Evolutionary conservation across 2,329 filamentous ascomycete species (phyloP).

Genomic region (Tolypocladium sp.): DNA sequence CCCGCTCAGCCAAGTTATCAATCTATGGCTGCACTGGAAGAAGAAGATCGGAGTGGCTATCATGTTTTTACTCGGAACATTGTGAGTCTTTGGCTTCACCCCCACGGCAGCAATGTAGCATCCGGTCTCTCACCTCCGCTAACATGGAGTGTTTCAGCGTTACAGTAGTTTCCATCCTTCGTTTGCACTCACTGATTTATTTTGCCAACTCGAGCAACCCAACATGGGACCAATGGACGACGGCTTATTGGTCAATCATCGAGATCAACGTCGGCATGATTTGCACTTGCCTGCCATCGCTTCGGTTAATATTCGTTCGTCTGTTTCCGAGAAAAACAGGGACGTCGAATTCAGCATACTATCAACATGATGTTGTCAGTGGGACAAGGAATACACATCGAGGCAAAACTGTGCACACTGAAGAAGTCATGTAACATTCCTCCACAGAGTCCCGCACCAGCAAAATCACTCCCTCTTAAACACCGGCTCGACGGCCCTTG

Average conservation of each 20-base stretch:
- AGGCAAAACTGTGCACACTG: not conserved
- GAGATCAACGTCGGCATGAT: not conserved
- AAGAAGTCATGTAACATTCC: no score
- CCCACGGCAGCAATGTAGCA: not conserved
- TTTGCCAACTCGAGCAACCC: not conserved
- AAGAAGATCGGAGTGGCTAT: constrained; percentile 31
- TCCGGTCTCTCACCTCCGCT: not conserved
- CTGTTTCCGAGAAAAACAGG: not conserved
- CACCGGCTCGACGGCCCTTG: no score
- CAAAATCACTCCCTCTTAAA: no score
- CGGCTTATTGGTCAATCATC: not conserved
- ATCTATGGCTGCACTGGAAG: constrained; percentile 28
- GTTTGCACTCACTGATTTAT: not conserved
- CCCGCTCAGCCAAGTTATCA: constrained; percentile 29
- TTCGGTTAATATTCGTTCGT: not conserved
- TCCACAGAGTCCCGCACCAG: no score
- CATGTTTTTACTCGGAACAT: constrained; percentile 33
- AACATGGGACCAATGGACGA: not conserved
- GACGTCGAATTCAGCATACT: not conserved
- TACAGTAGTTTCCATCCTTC: not conserved
- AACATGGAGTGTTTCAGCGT: not conserved
- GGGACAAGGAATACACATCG: not conserved
- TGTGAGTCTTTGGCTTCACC: constrained; percentile 11
- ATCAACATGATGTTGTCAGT: not conserved
- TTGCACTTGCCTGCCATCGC: not conserved